Percentiles rank a stretch among this genome's conserved stretches.
Evolutionary conservation across 345 rosid species (phyloP).

Genomic region (Microthlaspi erraticum): DNA sequence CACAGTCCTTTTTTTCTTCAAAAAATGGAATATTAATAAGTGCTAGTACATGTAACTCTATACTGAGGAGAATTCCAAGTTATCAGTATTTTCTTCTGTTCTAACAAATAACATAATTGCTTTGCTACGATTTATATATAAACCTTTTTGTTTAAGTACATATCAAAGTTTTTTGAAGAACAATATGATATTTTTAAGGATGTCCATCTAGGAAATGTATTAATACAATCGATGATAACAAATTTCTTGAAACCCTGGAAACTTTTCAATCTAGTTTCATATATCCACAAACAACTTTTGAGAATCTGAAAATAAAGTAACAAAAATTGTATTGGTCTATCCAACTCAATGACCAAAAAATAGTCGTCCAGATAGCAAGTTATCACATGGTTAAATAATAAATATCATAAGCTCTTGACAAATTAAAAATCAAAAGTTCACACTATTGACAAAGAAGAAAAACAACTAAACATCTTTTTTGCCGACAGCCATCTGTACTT

Average conservation of each 20-base stretch:
- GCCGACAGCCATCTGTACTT: not conserved
- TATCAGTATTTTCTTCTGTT: too few relatives aligned
- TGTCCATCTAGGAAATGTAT: not conserved
- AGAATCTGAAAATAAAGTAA: not conserved
- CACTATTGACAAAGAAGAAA: not conserved
- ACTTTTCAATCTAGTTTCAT: not conserved
- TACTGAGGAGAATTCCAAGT: not conserved
- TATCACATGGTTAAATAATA: slow-evolving; percentile 21
- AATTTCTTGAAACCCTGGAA: not conserved
- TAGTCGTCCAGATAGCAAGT: not conserved
- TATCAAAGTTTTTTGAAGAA: not conserved
- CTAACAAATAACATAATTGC: too few relatives aligned
- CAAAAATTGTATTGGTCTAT: not conserved
- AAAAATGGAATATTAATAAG: not conserved
- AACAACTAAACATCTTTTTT: not conserved
- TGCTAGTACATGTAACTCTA: not conserved
- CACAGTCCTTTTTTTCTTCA: not conserved
- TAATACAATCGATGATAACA: not conserved
- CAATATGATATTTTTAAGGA: not conserved
- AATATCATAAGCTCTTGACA: slow-evolving; percentile 12
- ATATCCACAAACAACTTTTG: not conserved
- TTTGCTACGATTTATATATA: not conserved
- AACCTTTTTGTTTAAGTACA: not conserved
- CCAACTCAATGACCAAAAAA: slow-evolving; percentile 7
- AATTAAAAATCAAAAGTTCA: slow-evolving; percentile 27